Base-by-base conservation (phyloP, 257 asterid species). In the Solanum pimpinellifolium region DNA sequence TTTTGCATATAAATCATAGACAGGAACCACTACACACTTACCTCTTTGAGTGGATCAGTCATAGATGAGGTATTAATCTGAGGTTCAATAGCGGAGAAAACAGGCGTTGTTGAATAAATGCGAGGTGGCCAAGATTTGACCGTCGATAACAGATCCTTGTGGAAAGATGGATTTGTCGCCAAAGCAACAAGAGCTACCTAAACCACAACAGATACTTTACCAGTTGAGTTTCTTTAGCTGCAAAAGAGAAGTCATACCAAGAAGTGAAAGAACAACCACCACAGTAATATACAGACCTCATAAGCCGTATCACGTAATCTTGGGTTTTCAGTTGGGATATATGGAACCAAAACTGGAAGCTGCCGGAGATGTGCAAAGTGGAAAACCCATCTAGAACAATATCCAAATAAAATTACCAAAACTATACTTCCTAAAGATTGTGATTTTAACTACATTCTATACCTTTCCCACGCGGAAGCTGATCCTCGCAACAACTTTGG, bases 381-480 rank as follows among this genome's bases (percentile, higher is more conserved):
- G 91, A 96, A 96, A 90, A 97, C 96, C 99, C 99, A 96, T 91
- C 99, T 97, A 90, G 81, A 87, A 66, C 70, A 89, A 83, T 83
- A 91, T 62, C 84, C 87, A 86, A 83, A 47, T 89, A 31, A 74
- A 81, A 90, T 87, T 86, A 87, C 84, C 75, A 84, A 35, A 66
- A 89, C 86, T 39, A 72, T 29, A 75, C 59, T 72, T 74, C 84
- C 41, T 81, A 65, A 86, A 42, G 42, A 85, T 85, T 35, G 52
- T 69, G 60, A 66, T 60, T 74, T 81, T 56, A 75, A 87, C 52
- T 44, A 44, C 87, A 46, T 39, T 77, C 15, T 72, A 76, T 91
- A 96, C 99, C 99, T 96, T 93, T 97, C 99, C 99, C 99, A 97
- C 84, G 98, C 99, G 49, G 99, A 93, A 91, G 98, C 93, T 85